Conservation (phyloP, 768 basidiomycete genomes). For the Mycena amicta region DNA sequence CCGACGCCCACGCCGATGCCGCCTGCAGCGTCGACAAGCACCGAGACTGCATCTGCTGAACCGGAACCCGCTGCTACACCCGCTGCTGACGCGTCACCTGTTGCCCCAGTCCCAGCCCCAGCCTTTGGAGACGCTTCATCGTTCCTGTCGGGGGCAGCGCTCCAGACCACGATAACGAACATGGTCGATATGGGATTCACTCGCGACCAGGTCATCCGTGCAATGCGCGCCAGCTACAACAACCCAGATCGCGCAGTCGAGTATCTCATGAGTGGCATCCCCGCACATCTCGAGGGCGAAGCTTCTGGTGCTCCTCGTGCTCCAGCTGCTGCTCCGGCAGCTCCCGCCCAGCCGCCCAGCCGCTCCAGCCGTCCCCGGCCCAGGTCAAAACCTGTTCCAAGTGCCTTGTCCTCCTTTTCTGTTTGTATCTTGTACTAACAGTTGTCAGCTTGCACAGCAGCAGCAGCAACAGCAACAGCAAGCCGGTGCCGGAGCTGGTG, state of each 20-base stretch:
- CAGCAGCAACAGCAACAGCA: slow-evolving; percentile 61
- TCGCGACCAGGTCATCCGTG: slow-evolving; percentile 80
- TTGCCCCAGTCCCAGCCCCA: slow-evolving; percentile 29
- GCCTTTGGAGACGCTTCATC: slow-evolving; percentile 51
- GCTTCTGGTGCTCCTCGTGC: slow-evolving; percentile 36
- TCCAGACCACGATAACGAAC: slow-evolving; percentile 77
- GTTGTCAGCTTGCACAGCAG: slow-evolving; percentile 68
- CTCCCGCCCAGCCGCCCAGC: slow-evolving; percentile 41
- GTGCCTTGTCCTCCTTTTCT: slow-evolving; percentile 35
- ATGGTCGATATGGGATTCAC: slow-evolving; percentile 96
- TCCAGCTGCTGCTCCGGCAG: slow-evolving; percentile 38
- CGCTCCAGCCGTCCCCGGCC: slow-evolving; percentile 34
- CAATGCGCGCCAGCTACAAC: slow-evolving; percentile 92
- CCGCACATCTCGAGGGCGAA: slow-evolving; percentile 64
- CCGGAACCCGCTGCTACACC: slow-evolving; percentile 38
- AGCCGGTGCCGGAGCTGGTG: slow-evolving; percentile 31
- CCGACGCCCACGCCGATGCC: slow-evolving; percentile 43
- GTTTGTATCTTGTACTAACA: slow-evolving; percentile 4
- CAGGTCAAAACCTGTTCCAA: slow-evolving; percentile 83
- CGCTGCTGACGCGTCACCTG: slow-evolving; percentile 33
- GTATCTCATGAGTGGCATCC: slow-evolving; percentile 92
- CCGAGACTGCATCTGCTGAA: slow-evolving; percentile 27
- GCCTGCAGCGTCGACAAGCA: slow-evolving; percentile 28
- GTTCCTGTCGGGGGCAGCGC: slow-evolving; percentile 75
- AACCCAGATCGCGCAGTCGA: slow-evolving; percentile 99